phyloP scores from a whole-genome alignment of 495 filamentous ascomycete species.

The Penicillium pulvis region DNA sequence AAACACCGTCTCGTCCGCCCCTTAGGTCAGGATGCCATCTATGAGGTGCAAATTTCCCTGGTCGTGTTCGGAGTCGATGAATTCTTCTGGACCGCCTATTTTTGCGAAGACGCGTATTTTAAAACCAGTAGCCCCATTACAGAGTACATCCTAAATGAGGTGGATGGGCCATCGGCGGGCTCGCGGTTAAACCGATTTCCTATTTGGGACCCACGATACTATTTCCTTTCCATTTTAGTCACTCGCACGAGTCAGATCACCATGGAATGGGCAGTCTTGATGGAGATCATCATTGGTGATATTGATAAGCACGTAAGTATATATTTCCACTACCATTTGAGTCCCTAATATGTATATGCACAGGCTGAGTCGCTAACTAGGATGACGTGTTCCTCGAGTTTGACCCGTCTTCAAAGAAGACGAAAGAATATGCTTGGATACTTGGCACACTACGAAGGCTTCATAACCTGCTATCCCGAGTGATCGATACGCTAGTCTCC shows the following conservation, averaged over 20 bases:
- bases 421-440: constrained; percentile 12
- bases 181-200: constrained; percentile 14
- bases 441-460: constrained; percentile 8
- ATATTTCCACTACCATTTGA: not conserved
- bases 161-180: constrained; percentile 22
- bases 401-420: constrained; percentile 8
- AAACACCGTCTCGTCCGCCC: constrained; percentile 16
- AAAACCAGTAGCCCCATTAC: constrained; percentile 15
- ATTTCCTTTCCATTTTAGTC: constrained; percentile 23
- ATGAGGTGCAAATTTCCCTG: constrained; percentile 33
- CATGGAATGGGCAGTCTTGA: constrained; percentile 14
- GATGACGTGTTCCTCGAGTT: constrained; percentile 10
- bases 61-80: constrained; percentile 23
- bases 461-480: constrained; percentile 9
- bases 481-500: constrained; percentile 4
- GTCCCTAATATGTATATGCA: not conserved
- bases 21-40: constrained; percentile 15
- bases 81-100: constrained; percentile 32
- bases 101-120: constrained; percentile 30
- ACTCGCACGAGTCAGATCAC: constrained; percentile 22
- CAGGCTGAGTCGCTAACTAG: constrained; percentile 2
- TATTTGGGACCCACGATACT: constrained; percentile 29
- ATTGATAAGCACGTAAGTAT: constrained; percentile 9
- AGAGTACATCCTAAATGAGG: constrained; percentile 8
- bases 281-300: not conserved